Base-by-base conservation (phyloP, 2,329 filamentous ascomycete species). In the Pestalotiopsis sp. region DNA sequence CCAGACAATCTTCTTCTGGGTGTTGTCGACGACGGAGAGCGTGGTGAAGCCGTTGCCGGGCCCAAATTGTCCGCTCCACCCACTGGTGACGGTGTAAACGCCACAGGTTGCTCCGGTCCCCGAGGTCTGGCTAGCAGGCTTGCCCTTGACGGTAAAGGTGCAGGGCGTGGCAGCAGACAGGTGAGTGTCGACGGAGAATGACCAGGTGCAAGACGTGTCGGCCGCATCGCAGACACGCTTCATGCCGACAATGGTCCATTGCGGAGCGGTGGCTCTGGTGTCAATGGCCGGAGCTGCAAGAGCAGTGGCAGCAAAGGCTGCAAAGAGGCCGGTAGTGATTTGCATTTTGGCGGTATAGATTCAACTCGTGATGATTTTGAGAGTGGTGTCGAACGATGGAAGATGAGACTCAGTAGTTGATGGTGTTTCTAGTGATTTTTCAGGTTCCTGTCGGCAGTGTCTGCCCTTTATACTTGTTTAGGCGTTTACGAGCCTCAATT, bases 1-100 rank as follows among this genome's bases (percentile, higher is more conserved):
- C 76, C 80, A 89, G 69, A 82, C 77, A 68, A 89, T 88, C 69
- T 81, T 77, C 63, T 77, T 77, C 72, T 80, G 78, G 25, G 68
- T 72, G 70, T 80, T 78, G 77, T 87, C 80, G 39, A 85, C 82
- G 57, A 89, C 83, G 6, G 83, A 80, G 56, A 89, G 77, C 20
- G 85, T 87, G 52, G 86, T 88, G 80, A 88, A 89, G 69, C 84
- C 87, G 31, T 85, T 77, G 71, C 77, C 84, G 6, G 77, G 68
- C 66, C 86, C 87, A 71, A 88, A 89, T 76, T 87, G 84, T 73
- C 82, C 86, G 74, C 83, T 86, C 87, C 87, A 89, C 75, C 84
- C 83, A 12, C 83, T 86, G 61, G 85, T 87, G 72, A 89, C 73
- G 69, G 80, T 85, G 80, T 80, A 89, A 72, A 73, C 76, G 57